Conservation (phyloP, 2,329 filamentous ascomycete species). For the Diplodia mutila region DNA sequence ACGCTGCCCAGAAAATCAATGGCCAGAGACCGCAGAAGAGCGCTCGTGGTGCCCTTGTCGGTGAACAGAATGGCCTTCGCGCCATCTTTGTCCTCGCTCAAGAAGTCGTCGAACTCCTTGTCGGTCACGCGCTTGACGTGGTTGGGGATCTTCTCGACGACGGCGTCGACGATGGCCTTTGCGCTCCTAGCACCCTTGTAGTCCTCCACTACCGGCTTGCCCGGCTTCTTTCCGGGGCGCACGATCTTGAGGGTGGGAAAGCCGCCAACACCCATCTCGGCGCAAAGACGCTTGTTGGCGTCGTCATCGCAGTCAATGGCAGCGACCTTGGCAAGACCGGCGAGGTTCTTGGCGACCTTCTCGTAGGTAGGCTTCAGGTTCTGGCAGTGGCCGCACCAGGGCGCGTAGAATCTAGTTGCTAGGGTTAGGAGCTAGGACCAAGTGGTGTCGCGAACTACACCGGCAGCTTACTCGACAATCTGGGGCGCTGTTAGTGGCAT, state of each 20-base stretch:
- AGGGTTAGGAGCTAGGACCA: conserved; percentile 34
- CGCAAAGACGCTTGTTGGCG: conserved; percentile 84
- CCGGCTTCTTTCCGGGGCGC: conserved; percentile 77
- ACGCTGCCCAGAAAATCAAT: conserved; percentile 88
- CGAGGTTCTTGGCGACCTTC: conserved; percentile 85
- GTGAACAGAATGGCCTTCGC: conserved; percentile 92
- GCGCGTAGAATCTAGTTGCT: conserved; percentile 83
- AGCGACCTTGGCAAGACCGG: conserved; percentile 91
- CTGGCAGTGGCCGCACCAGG: conserved; percentile 97
- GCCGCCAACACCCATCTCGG: conserved; percentile 82
- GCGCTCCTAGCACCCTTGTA: conserved; percentile 83
- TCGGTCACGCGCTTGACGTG: conserved; percentile 82
- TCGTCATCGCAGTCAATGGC: conserved; percentile 96
- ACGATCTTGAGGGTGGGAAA: conserved; percentile 97
- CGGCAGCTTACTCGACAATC: conserved; percentile 37
- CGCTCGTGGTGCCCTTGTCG: conserved; percentile 86
- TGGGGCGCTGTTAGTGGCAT: background rate
- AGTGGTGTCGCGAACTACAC: conserved; percentile 2
- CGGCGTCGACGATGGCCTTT: conserved; percentile 84
- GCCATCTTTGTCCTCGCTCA: conserved; percentile 66
- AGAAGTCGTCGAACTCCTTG: conserved; percentile 75
- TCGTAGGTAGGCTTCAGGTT: conserved; percentile 95
- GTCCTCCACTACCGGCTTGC: conserved; percentile 82
- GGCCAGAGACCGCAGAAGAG: conserved; percentile 79
- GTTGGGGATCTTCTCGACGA: conserved; percentile 88